Base-by-base conservation (phyloP, 2,329 filamentous ascomycete genomes). In the Piedraia hortae region DNA sequence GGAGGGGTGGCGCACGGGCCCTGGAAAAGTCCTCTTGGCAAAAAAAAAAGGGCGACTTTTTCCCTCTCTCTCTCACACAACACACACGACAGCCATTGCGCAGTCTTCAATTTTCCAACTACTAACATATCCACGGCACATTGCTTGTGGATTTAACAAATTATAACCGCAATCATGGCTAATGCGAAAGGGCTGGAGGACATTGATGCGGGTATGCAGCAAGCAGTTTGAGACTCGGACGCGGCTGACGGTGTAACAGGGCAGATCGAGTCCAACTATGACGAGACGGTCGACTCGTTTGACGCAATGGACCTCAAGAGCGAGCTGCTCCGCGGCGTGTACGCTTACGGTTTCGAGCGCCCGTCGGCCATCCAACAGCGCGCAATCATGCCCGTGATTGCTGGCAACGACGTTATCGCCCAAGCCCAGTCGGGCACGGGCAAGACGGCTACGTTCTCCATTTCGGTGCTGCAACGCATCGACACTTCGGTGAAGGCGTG, bases 251-350 rank as follows among this genome's bases (percentile, higher is more conserved):
- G 10, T 17, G 13, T 30, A 24, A 43, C 50, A 90, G 82, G 71
- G 56, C 78, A 89, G 61, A 97, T 97, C 64, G 88, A 97, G 66
- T 90, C 80, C 50, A 97, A 97, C 75, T 97, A 93, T 61, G 85
- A 97, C 65, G 80, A 93, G 66, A 80, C 82, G 45, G 82, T 85
- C 54, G 88, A 97, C 58, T 90, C 78, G 31, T 97, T 97, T 58
- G 85, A 97, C 56, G 64, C 80, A 43, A 97, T 97, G 85, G 70
- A 68, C 57, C 66, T 97, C 46, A 90, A 88, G 67, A 48, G 77
- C 35, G 85, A 97, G 62, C 73, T 97, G 46, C 77, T 97, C 48
- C 78, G 85, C 57, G 85, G 74, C 60, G 77, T 97, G 52, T 97
- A 93, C 54, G 85, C 85, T 50, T 97, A 97, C 53, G 85, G 85